Evolutionary conservation across 169 alveolate species (phyloP).

Genomic region (Eimeria necatrix): DNA sequence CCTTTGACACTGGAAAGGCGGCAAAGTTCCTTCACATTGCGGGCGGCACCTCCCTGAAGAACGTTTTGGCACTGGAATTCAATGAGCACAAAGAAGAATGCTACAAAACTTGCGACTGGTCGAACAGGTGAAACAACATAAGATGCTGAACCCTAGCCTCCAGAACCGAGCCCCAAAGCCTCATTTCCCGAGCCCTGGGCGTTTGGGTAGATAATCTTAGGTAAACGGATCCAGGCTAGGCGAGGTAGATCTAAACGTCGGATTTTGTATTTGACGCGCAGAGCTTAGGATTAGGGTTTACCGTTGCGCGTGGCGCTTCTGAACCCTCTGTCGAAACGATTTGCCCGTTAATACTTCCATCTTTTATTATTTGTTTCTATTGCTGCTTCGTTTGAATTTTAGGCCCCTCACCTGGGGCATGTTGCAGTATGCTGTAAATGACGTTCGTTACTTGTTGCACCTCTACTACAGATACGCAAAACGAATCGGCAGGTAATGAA

Average conservation of each 20-base stretch:
- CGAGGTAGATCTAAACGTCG: not conserved
- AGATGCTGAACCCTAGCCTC: not conserved
- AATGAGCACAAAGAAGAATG: not conserved
- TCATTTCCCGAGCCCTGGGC: not conserved
- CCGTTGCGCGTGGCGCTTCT: too few relatives aligned
- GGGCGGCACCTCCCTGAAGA: conserved; percentile 81
- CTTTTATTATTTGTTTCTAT: too few relatives aligned
- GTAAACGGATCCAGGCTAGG: not conserved
- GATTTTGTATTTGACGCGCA: too few relatives aligned
- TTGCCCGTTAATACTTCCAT: too few relatives aligned
- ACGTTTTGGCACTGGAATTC: not conserved
- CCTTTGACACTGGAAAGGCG: conserved; percentile 96
- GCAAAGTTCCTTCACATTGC: conserved; percentile 89
- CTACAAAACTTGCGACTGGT: conserved; percentile 23
- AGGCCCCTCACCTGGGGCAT: conserved; percentile 15
- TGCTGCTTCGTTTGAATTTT: not conserved
- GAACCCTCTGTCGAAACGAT: too few relatives aligned
- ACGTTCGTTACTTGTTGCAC: not conserved
- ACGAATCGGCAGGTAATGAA: not conserved
- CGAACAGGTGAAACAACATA: not conserved
- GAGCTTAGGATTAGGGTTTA: too few relatives aligned
- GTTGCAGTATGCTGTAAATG: conserved; percentile 2
- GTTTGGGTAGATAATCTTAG: not conserved
- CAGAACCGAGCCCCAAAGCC: not conserved
- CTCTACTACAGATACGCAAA: not conserved